Conservation (phyloP, 2,329 filamentous ascomycete genomes). For the Apiospora phragmitis region DNA sequence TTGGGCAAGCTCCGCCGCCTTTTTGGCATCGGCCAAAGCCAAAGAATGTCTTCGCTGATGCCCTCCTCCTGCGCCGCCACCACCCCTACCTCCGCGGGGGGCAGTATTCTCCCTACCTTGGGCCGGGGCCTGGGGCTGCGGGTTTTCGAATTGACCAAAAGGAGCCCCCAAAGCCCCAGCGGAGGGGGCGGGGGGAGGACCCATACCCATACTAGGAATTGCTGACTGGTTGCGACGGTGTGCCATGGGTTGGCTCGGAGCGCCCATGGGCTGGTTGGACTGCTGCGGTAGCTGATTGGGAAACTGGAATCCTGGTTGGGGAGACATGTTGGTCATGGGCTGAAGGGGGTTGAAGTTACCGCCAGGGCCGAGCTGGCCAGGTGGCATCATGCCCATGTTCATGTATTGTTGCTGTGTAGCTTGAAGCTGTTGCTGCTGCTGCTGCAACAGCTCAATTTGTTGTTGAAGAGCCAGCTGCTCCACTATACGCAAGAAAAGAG, state of each 20-base stretch:
- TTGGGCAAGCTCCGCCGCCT: slow-evolving; percentile 93
- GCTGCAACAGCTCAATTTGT: slow-evolving; percentile 95
- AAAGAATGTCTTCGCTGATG: slow-evolving; percentile 94
- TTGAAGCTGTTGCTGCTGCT: slow-evolving; percentile 97
- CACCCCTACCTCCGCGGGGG: slow-evolving; percentile 73
- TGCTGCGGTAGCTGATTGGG: slow-evolving; percentile 70
- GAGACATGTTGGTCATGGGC: slow-evolving; percentile 74
- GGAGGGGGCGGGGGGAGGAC: slow-evolving; percentile 85
- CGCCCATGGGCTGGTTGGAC: slow-evolving; percentile 72
- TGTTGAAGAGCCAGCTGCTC: slow-evolving; percentile 97
- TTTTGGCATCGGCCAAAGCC: slow-evolving; percentile 93
- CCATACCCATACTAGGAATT: slow-evolving; percentile 88
- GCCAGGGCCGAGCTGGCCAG: slow-evolving; percentile 76
- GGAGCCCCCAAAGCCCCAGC: slow-evolving; percentile 79
- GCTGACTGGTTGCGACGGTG: slow-evolving; percentile 99
- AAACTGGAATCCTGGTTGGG: slow-evolving; percentile 87
- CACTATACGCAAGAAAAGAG: slow-evolving; percentile 56
- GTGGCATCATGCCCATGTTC: slow-evolving; percentile 92
- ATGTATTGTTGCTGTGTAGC: slow-evolving; percentile 96
- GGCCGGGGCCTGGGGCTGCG: slow-evolving; percentile 43
- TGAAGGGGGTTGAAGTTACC: slow-evolving; percentile 77
- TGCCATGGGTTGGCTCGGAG: slow-evolving; percentile 75
- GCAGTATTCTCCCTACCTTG: slow-evolving; percentile 66
- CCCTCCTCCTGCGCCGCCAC: slow-evolving; percentile 65
- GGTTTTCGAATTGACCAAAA: slow-evolving; percentile 77